These are phyloP conservation scores for Chytridium lagenaria DNA, from an alignment of 371 early-diverging fungal species.

Conservation along the genomic window DNA sequence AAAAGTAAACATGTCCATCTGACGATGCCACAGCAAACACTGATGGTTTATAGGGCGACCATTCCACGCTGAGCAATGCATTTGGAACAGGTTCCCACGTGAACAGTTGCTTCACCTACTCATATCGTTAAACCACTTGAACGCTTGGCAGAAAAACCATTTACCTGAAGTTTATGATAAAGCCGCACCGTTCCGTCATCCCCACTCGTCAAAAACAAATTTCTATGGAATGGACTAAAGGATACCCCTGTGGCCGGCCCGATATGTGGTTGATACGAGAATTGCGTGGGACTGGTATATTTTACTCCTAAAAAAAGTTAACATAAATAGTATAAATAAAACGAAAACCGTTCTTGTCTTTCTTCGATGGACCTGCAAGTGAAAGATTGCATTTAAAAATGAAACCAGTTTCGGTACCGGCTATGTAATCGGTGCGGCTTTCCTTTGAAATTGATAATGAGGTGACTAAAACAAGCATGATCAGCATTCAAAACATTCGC, in stretches of 20 bases:
- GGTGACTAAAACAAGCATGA: conserved; percentile 18
- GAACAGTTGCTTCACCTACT: conserved; percentile 35
- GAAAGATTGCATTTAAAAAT: conserved; percentile 41
- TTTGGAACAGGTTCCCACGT: conserved; percentile 47
- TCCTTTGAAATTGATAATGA: conserved; percentile 36
- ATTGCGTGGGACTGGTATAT: conserved; percentile 41
- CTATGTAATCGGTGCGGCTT: conserved; percentile 32
- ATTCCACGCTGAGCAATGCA: conserved; percentile 35
- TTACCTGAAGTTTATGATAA: conserved; percentile 47
- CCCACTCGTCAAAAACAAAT: conserved; percentile 49
- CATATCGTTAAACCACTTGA: not conserved
- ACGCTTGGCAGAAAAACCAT: not conserved
- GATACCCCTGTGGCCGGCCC: conserved; percentile 46
- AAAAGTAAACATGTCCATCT: conserved; percentile 47
- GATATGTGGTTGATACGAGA: conserved; percentile 44
- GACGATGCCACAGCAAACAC: conserved; percentile 43
- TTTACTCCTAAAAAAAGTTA: conserved; percentile 2
- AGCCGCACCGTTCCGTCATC: conserved; percentile 45
- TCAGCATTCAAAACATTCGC: not conserved
- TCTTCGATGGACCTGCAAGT: not conserved
- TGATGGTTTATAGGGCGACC: conserved; percentile 47
- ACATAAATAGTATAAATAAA: not conserved
- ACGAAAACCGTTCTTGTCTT: conserved; percentile 6
- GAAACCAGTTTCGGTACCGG: conserved; percentile 52
- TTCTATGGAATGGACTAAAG: conserved; percentile 48